Evolutionary conservation across 352 stramenopile genomes (phyloP).

Genomic region (Globisporangium orthogonon): DNA sequence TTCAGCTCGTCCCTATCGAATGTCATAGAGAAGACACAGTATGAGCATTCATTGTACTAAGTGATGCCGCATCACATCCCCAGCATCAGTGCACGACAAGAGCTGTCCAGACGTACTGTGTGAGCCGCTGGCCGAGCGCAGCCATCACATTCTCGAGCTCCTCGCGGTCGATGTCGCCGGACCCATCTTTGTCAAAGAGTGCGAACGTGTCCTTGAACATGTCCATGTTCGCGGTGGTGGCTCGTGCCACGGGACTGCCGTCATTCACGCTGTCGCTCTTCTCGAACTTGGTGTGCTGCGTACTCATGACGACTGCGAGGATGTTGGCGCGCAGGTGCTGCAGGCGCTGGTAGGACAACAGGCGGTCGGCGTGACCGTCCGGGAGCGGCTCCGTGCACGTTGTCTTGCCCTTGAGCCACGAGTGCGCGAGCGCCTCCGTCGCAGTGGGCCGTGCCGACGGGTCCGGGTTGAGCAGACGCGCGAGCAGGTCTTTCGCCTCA

Average conservation of each 20-base stretch:
- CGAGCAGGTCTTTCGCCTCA: conserved; percentile 60
- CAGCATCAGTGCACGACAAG: neutral
- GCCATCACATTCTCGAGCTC: conserved; percentile 49
- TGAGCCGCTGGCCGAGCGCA: conserved; percentile 49
- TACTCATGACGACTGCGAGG: conserved; percentile 60
- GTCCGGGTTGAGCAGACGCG: conserved; percentile 39
- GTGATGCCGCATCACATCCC: too few relatives aligned
- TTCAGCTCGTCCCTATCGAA: conserved; percentile 38
- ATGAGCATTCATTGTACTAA: too few relatives aligned
- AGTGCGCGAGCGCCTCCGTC: conserved; percentile 43
- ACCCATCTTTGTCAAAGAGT: conserved; percentile 75
- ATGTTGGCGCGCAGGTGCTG: conserved; percentile 75
- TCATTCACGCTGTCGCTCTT: conserved; percentile 1
- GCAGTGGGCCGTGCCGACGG: conserved; percentile 48
- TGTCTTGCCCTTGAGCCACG: conserved; percentile 48
- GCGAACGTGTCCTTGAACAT: conserved; percentile 77
- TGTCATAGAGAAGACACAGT: too few relatives aligned
- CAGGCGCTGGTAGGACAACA: conserved; percentile 60
- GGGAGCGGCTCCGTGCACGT: conserved; percentile 35
- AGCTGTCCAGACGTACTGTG: conserved; percentile 19
- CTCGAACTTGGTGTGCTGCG: conserved; percentile 53
- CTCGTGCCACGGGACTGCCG: conserved; percentile 20
- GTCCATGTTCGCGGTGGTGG: conserved; percentile 67
- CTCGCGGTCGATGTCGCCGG: conserved; percentile 52
- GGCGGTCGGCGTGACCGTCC: conserved; percentile 37